These are phyloP conservation scores for Rhodomyrtus psidioides DNA, from an alignment of 441 rosid genomes.

Conservation along the genomic window DNA sequence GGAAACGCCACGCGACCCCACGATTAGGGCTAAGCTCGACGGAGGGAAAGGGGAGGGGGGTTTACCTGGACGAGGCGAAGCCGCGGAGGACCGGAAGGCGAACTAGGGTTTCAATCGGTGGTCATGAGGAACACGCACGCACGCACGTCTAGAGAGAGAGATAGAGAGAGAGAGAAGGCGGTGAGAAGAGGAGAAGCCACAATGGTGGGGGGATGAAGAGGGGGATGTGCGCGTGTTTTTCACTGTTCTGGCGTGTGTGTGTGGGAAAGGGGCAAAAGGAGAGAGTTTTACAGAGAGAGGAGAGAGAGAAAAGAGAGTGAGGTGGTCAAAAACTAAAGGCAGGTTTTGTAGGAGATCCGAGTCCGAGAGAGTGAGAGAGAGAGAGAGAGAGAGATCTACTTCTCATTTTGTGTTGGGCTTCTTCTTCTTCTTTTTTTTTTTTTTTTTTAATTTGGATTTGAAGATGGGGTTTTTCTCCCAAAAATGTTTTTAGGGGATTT, in stretches of 20 bases:
- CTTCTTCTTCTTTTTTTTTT: too few relatives aligned
- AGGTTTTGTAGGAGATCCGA: slow-evolving; percentile 44
- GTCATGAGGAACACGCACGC: slow-evolving; percentile 3
- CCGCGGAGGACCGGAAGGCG: not conserved
- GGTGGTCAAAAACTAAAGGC: slow-evolving; percentile 31
- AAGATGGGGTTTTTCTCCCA: not conserved
- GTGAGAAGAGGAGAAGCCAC: not conserved
- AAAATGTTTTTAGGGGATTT: not conserved
- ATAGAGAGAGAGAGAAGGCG: not conserved
- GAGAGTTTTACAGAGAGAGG: not conserved
- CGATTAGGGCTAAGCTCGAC: not conserved
- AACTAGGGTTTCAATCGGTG: slow-evolving; percentile 16
- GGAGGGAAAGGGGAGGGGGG: slow-evolving; percentile 38
- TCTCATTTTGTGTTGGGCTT: not conserved
- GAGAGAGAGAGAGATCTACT: not conserved
- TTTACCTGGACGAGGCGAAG: slow-evolving; percentile 7
- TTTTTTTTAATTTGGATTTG: not conserved
- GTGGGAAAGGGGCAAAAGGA: not conserved
- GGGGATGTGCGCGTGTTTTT: not conserved
- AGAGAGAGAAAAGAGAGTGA: not conserved
- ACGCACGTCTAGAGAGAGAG: not conserved
- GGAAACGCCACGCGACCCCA: not conserved
- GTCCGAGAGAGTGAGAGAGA: not conserved
- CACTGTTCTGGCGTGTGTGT: not conserved
- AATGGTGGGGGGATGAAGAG: not conserved